These are phyloP conservation scores for Phytophthora cajani DNA, from an alignment of 352 stramenopile genomes.

Conservation along the genomic window DNA sequence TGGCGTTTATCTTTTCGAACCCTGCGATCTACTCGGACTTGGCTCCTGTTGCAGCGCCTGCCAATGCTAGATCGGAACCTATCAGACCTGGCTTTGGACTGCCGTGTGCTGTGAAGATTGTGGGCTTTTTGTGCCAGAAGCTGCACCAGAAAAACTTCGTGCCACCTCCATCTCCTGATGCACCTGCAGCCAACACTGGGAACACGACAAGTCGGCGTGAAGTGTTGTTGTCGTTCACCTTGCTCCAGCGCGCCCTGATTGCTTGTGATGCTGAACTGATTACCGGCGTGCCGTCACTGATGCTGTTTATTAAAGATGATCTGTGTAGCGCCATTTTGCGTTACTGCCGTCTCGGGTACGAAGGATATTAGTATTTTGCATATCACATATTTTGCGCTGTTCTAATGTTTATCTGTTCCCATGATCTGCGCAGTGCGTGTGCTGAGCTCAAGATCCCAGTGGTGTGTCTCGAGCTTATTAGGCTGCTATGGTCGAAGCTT, in stretches of 20 bases:
- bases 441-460: constrained; percentile 61
- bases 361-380: not conserved
- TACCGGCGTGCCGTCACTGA: constrained; percentile 63
- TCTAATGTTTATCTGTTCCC: constrained; percentile 3
- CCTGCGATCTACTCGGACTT: constrained; percentile 54
- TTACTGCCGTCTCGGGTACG: constrained; percentile 75
- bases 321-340: constrained; percentile 77
- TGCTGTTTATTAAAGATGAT: constrained; percentile 88
- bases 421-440: constrained; percentile 42
- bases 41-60: constrained; percentile 1
- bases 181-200: constrained; percentile 17
- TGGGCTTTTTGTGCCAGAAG: constrained; percentile 86
- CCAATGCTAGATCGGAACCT: not conserved
- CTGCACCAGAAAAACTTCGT: constrained; percentile 55
- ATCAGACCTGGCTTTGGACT: constrained; percentile 61
- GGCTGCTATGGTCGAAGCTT: constrained; percentile 80
- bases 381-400: constrained; percentile 3
- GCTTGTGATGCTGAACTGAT: constrained; percentile 61
- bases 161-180: constrained; percentile 29
- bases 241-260: constrained; percentile 64
- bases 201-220: constrained; percentile 54
- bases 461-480: constrained; percentile 67
- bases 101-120: constrained; percentile 79
- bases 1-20: constrained; percentile 74
- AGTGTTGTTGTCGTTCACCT: constrained; percentile 72